Base-by-base conservation (phyloP, 2,329 filamentous ascomycete species). In the Colletotrichum camelliae region DNA sequence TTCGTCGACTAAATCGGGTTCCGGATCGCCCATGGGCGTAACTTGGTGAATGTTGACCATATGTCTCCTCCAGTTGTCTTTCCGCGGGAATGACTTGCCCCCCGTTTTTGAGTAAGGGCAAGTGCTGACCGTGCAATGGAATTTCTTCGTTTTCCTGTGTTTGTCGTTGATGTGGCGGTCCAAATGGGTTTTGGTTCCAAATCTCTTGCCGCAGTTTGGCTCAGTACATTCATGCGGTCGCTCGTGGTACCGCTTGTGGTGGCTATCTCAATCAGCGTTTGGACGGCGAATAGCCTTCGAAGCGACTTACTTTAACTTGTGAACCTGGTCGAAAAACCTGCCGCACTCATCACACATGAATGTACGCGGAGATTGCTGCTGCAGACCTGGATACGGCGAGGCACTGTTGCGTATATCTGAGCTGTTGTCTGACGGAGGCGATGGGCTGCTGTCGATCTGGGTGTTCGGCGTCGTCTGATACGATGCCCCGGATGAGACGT, bases 11-110 rank as follows among this genome's bases (percentile, higher is more conserved):
- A 79, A 60, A 29, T 79, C 76, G n/a, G 78, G 77, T 69, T 80
- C 79, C 2, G 78, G 70, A 6, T 78, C 75, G 7, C 77, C 68
- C 15, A 73, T 70, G 7, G 77, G 78, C 55, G 67, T 79, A 75
- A 87, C 81, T 43, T 86, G 82, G 78, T 92, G 91, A 78, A 91
- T 92, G 81, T 91, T 92, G 43, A 87, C 84, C 90, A 92, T 92
- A 80, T 92, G 91, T 72, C 91, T 84, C 78, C 90, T 88, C 90
- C 90, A 92, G 81, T 92, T 92, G 79, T 92, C 91, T 79, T 92
- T 92, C 69, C 91, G 84, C 1, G 90, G 90, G 77, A 92, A 92
- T 0, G 88, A 89, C 77, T 91, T 91, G 70, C 90, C 89, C 10
- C 90, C 90, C 18, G 84, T 81, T 72, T 86, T 87, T n/a, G 89